Evolutionary conservation across 129 eudicot genomes (phyloP), one percentile per base, ranked within the genome.

Genomic region (Deinandra increscens): DNA sequence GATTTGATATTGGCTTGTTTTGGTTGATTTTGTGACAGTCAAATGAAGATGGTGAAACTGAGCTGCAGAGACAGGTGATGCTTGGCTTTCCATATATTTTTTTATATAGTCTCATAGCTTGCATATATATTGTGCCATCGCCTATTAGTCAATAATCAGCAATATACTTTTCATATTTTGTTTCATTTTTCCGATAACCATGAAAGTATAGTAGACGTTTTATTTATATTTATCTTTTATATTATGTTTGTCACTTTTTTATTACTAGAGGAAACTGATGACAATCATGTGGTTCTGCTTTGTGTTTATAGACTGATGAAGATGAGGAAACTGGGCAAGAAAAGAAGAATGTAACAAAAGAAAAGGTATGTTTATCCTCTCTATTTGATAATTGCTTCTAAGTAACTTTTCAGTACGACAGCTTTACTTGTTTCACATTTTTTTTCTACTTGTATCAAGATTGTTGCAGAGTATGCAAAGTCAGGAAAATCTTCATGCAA

Each of bases 381-480:
- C 56, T 60, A 13, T 14, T 12, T 15, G 34, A 17, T 37, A 8
- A 38, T 39, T 0, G 2, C 26, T 14, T 9, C 3, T 18, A n/a
- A 26, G 11, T 34, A 66, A 42, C 49, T 56, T 0, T 66, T 54
- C 54, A 70, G 68, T 20, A 5, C 29, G 29, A 22, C 33, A 29
- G 2, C 22, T 66, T 60, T 15, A 51, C 75, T 54, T 61, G 43
- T 69, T 72, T 81, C 81, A 45, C 60, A 44, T 13, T 75, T 31
- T 68, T 31, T 69, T 18, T 71, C 86, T 50, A 34, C 68, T 26
- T 19, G 71, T 42, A 13, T 77, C 11, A 78, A 84, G 71, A 37
- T 93, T 59, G 69, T 87, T 62, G 96, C 80, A n/a, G 98, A 87
- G 86, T 89, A 93, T 84, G 98, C 98, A n/a, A 86, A 89, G 64